These are phyloP conservation scores for Candolleomyces efflorescens DNA, from an alignment of 768 basidiomycete species.

Conservation along the genomic window DNA sequence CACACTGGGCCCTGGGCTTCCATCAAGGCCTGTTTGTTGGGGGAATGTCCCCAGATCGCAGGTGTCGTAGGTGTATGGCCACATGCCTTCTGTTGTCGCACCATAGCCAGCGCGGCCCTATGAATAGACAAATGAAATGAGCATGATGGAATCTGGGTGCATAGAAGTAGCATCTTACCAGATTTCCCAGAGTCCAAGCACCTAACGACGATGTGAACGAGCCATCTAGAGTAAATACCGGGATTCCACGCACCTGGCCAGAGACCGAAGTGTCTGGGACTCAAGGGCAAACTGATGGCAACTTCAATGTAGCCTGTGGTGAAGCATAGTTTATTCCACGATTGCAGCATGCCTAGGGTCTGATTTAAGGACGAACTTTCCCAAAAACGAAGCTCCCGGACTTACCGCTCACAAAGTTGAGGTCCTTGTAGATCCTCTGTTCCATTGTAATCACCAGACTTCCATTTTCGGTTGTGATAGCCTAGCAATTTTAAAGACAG, in stretches of 20 bases:
- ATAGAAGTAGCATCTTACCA: conserved; percentile 27
- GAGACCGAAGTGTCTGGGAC: conserved; percentile 52
- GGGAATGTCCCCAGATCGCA: conserved; percentile 85
- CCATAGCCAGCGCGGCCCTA: conserved; percentile 83
- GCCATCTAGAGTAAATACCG: not conserved
- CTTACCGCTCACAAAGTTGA: conserved; percentile 78
- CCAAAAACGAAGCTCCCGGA: conserved; percentile 20
- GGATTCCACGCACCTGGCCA: conserved; percentile 57
- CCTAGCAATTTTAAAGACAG: conserved; percentile 24
- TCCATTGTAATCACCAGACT: conserved; percentile 74
- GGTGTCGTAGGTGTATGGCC: conserved; percentile 77
- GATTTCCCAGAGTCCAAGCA: conserved; percentile 71
- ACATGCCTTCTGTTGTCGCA: conserved; percentile 79
- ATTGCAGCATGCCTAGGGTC: conserved; percentile 58
- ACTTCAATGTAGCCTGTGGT: conserved; percentile 85
- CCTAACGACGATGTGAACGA: conserved; percentile 24
- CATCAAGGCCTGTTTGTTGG: conserved; percentile 63
- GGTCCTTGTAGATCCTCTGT: conserved; percentile 61
- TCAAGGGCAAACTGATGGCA: conserved; percentile 63
- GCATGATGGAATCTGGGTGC: not conserved
- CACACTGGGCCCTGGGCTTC: conserved; percentile 50
- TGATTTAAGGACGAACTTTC: conserved; percentile 6
- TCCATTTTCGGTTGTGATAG: conserved; percentile 67
- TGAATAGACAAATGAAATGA: conserved; percentile 22
- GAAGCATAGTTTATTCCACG: conserved; percentile 93